A percentile compares a stretch with the other conserved stretches of the same genome.
Evolutionary conservation across 345 rosid genomes (phyloP).

Genomic region (Abelmoschus esculentus): DNA sequence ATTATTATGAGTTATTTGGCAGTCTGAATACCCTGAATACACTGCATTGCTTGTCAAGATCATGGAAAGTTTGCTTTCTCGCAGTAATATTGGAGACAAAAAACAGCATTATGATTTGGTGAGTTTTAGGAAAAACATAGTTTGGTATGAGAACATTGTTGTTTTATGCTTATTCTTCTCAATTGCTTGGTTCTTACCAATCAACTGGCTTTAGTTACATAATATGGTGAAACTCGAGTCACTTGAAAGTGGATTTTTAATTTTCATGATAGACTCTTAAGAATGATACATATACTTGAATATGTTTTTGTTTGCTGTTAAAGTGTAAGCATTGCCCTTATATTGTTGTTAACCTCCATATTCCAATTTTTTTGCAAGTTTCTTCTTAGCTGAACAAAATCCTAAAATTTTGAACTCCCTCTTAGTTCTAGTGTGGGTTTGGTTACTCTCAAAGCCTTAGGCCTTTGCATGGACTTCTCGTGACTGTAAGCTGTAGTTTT

Average conservation of each 20-base stretch:
- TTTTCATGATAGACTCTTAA: background rate
- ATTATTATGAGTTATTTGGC: conserved; percentile 25
- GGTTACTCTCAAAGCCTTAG: background rate
- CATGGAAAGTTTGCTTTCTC: conserved; percentile 71
- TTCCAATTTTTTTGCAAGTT: background rate
- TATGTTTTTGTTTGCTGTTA: background rate
- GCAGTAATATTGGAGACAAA: conserved; percentile 55
- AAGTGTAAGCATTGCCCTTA: background rate
- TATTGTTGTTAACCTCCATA: background rate
- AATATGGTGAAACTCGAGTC: background rate
- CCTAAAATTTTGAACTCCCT: background rate
- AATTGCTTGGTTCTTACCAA: background rate
- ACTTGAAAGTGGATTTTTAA: background rate
- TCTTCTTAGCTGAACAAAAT: background rate
- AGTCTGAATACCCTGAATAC: conserved; percentile 75
- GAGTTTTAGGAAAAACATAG: conserved; percentile 16
- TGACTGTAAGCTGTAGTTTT: background rate
- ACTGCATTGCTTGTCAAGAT: conserved; percentile 82
- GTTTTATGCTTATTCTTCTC: background rate
- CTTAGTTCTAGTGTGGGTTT: background rate
- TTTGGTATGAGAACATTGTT: background rate
- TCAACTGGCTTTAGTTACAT: background rate
- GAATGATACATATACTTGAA: background rate
- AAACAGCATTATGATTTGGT: conserved; percentile 56
- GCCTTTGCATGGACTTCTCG: background rate